Evolutionary conservation across 2,329 filamentous ascomycete genomes (phyloP), one percentile per base, ranked within the genome.

Genomic region (Paramyrothecium roridum): DNA sequence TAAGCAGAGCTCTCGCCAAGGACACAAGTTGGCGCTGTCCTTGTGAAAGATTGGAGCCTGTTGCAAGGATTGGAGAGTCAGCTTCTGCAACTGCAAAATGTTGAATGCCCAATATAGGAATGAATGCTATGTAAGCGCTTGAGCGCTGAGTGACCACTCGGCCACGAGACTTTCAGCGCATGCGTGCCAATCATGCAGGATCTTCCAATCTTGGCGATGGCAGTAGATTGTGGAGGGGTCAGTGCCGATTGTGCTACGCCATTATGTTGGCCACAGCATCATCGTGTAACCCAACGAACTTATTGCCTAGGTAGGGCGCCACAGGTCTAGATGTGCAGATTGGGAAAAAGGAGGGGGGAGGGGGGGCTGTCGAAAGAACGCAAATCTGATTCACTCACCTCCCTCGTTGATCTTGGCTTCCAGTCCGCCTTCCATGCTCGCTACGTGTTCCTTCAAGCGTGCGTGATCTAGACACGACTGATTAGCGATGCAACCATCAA

Each of bases 21-120:
- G 93, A 97, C 52, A 99, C 84, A 57, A 99, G 86, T 75, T 99
- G 95, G 53, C 93, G 87, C 74, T 99, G 96, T 51, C 95, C 95
- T 70, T 96, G 89, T 55, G 92, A 97, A 56, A 99, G 83, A 71
- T 99, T 99, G 57, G 92, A 96, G 54, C 95, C 91, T 93, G 67
- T 56, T 48, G 46, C 45, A 46, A 46, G 51, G 43, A 55, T 16
- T 43, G 48, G 47, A 53, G 64, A 59, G 26, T 59, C 48, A 50
- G 52, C 54, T 37, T 53, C 17, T 47, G 48, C 21, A 19, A 20
- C 26, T 30, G 53, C 53, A 40, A 45, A 48, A 50, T 48, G 48
- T 53, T 54, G 40, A 54, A 50, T 40, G 10, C 26, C 30, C 46
- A 54, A 54, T 34, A 54, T 52, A 23, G 43, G 23, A 23, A 40